Percentiles rank a stretch among this genome's conserved stretches.
phyloP scores from a whole-genome alignment of 1,284 basidiomycete species.

The Schizophyllum amplum region DNA sequence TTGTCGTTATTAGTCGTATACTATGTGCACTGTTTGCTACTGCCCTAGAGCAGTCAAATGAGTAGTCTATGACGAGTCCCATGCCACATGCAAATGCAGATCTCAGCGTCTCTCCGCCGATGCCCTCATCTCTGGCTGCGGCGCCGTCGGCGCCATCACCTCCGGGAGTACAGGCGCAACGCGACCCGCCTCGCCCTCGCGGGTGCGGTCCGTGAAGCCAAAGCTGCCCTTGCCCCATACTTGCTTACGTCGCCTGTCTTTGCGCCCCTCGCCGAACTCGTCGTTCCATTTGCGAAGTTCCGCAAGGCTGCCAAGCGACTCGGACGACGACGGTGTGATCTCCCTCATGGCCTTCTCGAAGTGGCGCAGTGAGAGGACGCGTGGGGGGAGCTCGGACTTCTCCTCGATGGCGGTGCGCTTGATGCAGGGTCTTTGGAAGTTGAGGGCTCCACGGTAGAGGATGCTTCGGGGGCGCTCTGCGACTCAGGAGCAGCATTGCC shows the following conservation, averaged over 20 bases:
- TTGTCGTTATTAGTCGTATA: neutral
- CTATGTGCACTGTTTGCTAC: neutral
- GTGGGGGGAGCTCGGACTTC: too few species aligned
- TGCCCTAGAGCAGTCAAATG: neutral
- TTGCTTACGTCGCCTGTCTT: constrained; percentile 44
- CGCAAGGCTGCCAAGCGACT: constrained; percentile 68
- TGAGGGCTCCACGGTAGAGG: too few species aligned
- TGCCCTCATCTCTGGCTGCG: neutral
- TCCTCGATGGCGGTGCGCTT: too few species aligned
- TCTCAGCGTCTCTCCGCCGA: neutral
- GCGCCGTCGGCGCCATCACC: constrained; percentile 1
- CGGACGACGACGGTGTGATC: constrained; percentile 81
- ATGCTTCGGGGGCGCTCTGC: too few species aligned
- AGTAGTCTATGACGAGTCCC: constrained; percentile 10
- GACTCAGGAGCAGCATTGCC: neutral
- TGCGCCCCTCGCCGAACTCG: constrained; percentile 79
- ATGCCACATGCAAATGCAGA: neutral
- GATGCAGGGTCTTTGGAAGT: too few species aligned
- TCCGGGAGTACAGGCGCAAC: constrained; percentile 31
- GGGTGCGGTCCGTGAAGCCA: constrained; percentile 50
- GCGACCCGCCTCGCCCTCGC: constrained; percentile 31
- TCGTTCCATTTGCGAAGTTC: constrained; percentile 89
- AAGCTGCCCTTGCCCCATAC: constrained; percentile 72
- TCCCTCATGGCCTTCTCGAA: constrained; percentile 79
- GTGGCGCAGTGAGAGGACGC: constrained; percentile 52